Conservation (phyloP, 129 eudicot genomes). For the Ambrosia artemisiifolia region DNA sequence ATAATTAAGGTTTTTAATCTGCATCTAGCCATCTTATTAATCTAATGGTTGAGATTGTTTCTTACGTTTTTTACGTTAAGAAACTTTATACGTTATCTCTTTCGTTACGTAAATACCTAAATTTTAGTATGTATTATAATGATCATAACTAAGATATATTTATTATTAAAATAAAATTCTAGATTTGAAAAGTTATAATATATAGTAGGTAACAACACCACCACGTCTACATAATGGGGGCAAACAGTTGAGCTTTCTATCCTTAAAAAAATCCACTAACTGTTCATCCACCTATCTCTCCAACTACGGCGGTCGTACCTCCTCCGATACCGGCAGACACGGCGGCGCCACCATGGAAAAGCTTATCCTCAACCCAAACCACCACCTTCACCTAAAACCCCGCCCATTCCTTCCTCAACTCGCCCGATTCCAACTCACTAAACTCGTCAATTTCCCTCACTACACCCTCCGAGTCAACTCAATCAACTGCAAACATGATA, state of each 20-base stretch:
- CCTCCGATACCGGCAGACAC: constrained; percentile 20
- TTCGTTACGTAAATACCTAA: no score
- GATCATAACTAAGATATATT: background rate
- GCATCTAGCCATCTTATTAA: no score
- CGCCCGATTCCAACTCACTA: constrained; percentile 35
- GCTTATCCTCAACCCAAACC: constrained; percentile 44
- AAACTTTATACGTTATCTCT: no score
- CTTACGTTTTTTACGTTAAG: no score
- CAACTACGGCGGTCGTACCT: constrained; percentile 5
- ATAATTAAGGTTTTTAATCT: no score
- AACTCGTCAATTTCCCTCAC: constrained; percentile 24
- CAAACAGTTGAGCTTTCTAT: constrained; percentile 22
- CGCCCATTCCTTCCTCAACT: constrained; percentile 48
- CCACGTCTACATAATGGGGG: constrained; percentile 26
- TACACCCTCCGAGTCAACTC: constrained; percentile 41
- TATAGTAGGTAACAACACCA: background rate
- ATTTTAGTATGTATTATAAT: no score
- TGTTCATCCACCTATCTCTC: constrained; percentile 11
- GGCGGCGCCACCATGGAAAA: constrained; percentile 57
- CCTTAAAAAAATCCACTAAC: constrained; percentile 28
- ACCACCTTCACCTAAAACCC: constrained; percentile 38
- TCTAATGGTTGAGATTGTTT: no score
- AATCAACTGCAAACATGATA: constrained; percentile 18
- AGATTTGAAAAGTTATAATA: background rate
- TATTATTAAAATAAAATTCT: background rate